Evolutionary conservation across 2,329 filamentous ascomycete genomes (phyloP), one percentile per base, ranked within the genome.

Genomic region (Aspergillus phoenicis): DNA sequence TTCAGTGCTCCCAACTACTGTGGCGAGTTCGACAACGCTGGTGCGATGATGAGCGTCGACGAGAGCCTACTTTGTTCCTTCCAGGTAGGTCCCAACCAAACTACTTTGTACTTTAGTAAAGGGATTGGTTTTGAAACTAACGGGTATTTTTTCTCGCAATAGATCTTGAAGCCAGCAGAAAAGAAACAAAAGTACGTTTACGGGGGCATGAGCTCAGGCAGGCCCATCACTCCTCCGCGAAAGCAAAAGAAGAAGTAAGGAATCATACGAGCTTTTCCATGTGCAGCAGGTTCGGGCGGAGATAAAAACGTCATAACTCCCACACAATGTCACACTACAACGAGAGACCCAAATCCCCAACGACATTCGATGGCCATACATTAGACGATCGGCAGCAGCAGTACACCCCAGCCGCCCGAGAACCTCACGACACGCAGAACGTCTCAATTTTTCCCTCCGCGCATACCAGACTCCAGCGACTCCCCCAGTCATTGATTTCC

Each of bases 171-270:
- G 85, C 95, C 95, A 75, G 95, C 95, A 80, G 95, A 99, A 87
- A 99, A 99, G 89, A 99, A 99, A 89, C 94, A 97, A 91, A 98
- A 98, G 93, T 98, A 96, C 85, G 93, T 96, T 77, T 86, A 88
- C 83, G 84, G 84, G 82, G 84, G 85, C 82, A 84, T 89, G 80
- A 88, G 86, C 82, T 85, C 85, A 82, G 84, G 86, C 83, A 85
- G 84, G 83, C 85, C 86, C 79, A 83, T 85, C 80, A 88, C 87
- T 85, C 83, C 87, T 84, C 85, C 87, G 80, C 84, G 85, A 82
- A 91, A 89, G 80, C 84, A 85, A 78, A 87, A 88, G 80, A 84
- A 86, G 81, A 88, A 88, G 83, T 85, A 87, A 77, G 83, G 84
- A 83, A 84, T 85, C 82, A 89, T 89, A 83, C 89, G 83, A 91